phyloP scores from a whole-genome alignment of 176 grass and related monocot genomes.

The Aegilops speltoides region DNA sequence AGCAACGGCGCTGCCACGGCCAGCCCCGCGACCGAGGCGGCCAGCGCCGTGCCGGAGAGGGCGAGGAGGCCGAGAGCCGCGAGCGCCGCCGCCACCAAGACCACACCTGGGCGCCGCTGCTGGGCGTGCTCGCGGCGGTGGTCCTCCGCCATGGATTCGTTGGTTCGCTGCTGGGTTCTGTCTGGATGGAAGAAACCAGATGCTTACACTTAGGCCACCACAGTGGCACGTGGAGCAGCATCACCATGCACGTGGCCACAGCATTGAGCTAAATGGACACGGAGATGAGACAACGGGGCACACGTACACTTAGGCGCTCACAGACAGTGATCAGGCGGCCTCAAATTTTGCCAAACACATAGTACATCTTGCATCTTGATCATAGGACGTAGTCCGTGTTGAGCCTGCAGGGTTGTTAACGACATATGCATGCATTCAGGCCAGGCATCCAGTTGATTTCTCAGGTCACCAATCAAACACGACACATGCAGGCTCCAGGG shows the following conservation, averaged over 20 bases:
- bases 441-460: no score
- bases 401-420: no score
- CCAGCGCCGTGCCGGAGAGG: not conserved
- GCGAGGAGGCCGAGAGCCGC: not conserved
- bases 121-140: not conserved
- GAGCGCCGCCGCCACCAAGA: not conserved
- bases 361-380: no score
- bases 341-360: no score
- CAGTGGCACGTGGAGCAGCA: not conserved
- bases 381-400: no score
- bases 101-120: not conserved
- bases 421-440: no score
- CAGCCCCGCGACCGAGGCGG: not conserved
- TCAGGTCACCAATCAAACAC: no score
- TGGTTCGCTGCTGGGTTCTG: not conserved
- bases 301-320: no score
- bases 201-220: not conserved
- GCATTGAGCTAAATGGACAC: no score
- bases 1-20: not conserved
- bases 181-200: not conserved
- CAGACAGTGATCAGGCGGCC: no score
- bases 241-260: not conserved
- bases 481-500: no score
- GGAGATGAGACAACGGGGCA: no score
- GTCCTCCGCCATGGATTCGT: not conserved